Evolutionary conservation across 495 filamentous ascomycete species (phyloP).

Genomic region (Penicillium flavigenum): DNA sequence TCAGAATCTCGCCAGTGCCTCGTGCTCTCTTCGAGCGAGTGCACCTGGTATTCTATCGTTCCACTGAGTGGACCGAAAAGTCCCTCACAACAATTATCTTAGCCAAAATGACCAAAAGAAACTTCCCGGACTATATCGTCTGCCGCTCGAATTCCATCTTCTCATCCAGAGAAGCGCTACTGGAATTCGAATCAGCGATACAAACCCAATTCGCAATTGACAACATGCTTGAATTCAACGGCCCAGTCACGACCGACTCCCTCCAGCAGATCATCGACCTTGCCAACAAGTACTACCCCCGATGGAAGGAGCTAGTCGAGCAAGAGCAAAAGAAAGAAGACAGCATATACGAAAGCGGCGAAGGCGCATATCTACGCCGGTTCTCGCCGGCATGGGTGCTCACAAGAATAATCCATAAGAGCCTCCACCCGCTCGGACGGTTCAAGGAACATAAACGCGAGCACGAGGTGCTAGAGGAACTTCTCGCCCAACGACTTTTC

Average conservation of each 20-base stretch:
- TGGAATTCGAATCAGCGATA: conserved; percentile 88
- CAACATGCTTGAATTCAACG: conserved; percentile 76
- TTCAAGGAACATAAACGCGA: conserved; percentile 80
- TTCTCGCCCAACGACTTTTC: conserved; percentile 80
- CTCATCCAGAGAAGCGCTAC: conserved; percentile 63
- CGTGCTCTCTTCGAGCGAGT: conserved; percentile 88
- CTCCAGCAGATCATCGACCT: conserved; percentile 67
- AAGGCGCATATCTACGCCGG: conserved; percentile 87
- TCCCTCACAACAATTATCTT: conserved; percentile 94
- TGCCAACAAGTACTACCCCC: conserved; percentile 72
- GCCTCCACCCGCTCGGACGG: conserved; percentile 72
- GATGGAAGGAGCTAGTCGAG: conserved; percentile 71
- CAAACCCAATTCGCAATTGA: conserved; percentile 82
- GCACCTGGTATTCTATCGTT: conserved; percentile 93
- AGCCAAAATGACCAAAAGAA: conserved; percentile 78
- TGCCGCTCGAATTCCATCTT: conserved; percentile 91
- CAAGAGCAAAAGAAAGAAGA: conserved; percentile 83
- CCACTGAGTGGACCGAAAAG: conserved; percentile 96
- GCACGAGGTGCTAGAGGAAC: conserved; percentile 68
- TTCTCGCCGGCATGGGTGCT: conserved; percentile 94
- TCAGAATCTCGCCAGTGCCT: conserved; percentile 71
- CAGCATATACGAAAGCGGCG: conserved; percentile 74
- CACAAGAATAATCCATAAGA: conserved; percentile 90
- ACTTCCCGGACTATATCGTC: conserved; percentile 88
- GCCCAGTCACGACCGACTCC: conserved; percentile 64